These are phyloP conservation scores for Eucalyptus microcorys DNA, from an alignment of 345 rosid genomes.

Conservation along the genomic window DNA sequence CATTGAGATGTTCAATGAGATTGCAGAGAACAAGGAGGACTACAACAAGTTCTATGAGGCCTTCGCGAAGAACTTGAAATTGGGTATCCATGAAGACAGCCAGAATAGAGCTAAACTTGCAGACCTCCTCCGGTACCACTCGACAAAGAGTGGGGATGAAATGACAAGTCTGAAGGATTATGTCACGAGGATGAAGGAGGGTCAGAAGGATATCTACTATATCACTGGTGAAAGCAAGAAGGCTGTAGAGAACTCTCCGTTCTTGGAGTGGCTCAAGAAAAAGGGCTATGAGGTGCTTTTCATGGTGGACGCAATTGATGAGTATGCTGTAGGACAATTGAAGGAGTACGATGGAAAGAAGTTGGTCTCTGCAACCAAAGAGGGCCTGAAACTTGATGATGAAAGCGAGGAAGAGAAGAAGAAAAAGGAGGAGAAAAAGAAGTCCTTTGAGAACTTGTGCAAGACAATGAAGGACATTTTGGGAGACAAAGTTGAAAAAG, in stretches of 20 bases:
- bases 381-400: conserved; percentile 27
- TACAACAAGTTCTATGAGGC: conserved; percentile 30
- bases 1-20: conserved; percentile 39
- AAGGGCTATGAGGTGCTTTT: conserved; percentile 28
- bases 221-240: conserved; percentile 36
- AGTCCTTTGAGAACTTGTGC: conserved; percentile 29
- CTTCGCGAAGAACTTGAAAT: conserved; percentile 30
- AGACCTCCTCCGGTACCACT: conserved; percentile 26
- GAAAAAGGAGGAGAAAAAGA: conserved; percentile 23
- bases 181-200: conserved; percentile 38
- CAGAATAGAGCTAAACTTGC: conserved; percentile 33
- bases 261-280: conserved; percentile 34
- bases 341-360: conserved; percentile 39
- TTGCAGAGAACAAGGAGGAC: conserved; percentile 35
- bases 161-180: conserved; percentile 31
- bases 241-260: conserved; percentile 41
- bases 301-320: conserved; percentile 36
- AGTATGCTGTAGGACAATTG: conserved; percentile 31
- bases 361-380: conserved; percentile 35
- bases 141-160: conserved; percentile 27
- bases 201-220: conserved; percentile 32
- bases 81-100: conserved; percentile 38
- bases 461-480: conserved; percentile 26
- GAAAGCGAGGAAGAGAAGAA: conserved; percentile 34
- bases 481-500: conserved; percentile 33